A percentile compares a stretch with the other conserved stretches of the same genome.
These are phyloP conservation scores for Uronychia setigera DNA, from an alignment of 73 alveolate genomes.

Conservation along the genomic window DNA sequence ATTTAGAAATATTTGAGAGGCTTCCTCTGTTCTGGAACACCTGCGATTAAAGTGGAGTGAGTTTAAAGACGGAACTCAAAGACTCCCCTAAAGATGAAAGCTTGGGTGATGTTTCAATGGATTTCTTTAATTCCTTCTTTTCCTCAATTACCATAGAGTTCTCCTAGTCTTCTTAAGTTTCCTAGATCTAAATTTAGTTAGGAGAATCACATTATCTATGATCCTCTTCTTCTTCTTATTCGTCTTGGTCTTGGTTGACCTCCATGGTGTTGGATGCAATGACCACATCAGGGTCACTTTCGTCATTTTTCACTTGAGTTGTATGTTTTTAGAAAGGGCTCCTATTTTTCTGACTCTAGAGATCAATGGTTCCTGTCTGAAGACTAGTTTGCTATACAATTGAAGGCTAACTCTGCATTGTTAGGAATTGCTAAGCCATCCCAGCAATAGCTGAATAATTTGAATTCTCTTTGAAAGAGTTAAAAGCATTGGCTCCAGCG, in stretches of 20 bases:
- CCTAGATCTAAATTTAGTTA: too few relatives aligned
- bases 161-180: too few relatives aligned
- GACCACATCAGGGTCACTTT: neutral
- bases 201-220: too few relatives aligned
- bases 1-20: neutral
- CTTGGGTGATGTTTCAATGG: neutral
- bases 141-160: too few relatives aligned
- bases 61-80: neutral
- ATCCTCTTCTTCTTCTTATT: neutral
- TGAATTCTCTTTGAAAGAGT: neutral
- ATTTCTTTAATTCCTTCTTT: neutral
- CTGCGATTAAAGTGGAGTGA: neutral
- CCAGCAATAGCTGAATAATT: neutral
- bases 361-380: neutral
- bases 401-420: slow-evolving; percentile 2
- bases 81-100: neutral
- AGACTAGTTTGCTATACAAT: neutral
- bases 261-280: neutral
- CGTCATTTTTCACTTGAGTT: neutral
- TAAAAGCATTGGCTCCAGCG: neutral
- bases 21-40: neutral
- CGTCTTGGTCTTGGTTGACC: neutral
- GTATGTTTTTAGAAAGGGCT: neutral
- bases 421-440: neutral
- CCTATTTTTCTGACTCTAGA: neutral